Evolutionary conservation across 192 early-diverging fungal species (phyloP), one percentile per base, ranked within the genome.

Genomic region (Endogone sp.): DNA sequence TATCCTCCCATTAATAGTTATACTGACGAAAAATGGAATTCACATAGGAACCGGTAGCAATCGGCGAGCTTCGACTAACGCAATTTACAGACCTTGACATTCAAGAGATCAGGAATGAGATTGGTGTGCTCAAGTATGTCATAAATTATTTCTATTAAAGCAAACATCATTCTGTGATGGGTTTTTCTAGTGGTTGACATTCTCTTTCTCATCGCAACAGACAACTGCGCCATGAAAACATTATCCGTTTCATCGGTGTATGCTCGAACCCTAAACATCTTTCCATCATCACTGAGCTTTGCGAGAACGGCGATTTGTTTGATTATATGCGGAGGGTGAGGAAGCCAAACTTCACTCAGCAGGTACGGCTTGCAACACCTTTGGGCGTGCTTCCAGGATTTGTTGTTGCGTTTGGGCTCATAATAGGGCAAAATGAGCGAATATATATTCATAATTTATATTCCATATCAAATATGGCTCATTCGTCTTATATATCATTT

Each of bases 161-260:
- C n/a, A n/a, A n/a, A n/a, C n/a, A n/a, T n/a, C n/a, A n/a, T n/a
- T n/a, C n/a, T n/a, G n/a, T n/a, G n/a, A n/a, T n/a, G n/a, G 37
- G 16, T 49, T 49, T 49, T 16, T 11, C 9, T 49, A 49, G 16
- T 49, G 16, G 6, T 11, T 49, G 9, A 11, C 37, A 37, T 49
- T 4, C 66, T 58, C 65, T 32, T 55, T 23, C n/a, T 16, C 23
- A 60, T 37, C 62, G 27, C 27, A 70, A 25, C 63, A 86, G 85
- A 75, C 89, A 90, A 75, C 74, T 92, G 64, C 83, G 89, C 56
- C 89, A 92, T 70, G 90, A 92, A 59, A 92, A 89, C 73, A 86
- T 92, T 60, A 82, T 89, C 29, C 71, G 79, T 28, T 92, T 92
- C 61, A 86, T 92, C 44, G 90, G 90, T 28, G 89, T 92, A 13